Percentiles rank a stretch among this genome's conserved stretches.
phyloP scores from a whole-genome alignment of 371 early-diverging fungal genomes.

The Mortierella sp. region DNA sequence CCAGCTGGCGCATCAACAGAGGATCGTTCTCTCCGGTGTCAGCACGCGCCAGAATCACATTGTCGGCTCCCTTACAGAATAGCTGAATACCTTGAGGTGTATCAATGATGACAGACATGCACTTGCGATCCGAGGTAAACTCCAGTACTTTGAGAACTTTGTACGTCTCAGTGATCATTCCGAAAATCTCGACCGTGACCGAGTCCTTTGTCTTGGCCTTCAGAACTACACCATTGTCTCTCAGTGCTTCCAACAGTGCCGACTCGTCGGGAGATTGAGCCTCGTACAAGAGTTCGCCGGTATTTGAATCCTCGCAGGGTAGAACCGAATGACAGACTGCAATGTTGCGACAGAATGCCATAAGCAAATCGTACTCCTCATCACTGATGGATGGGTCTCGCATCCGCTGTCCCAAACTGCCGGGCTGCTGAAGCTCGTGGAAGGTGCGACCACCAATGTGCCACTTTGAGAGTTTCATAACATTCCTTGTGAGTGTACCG shows the following conservation, averaged over 20 bases:
- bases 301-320: conserved; percentile 56
- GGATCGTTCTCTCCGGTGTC: conserved; percentile 59
- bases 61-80: conserved; percentile 79
- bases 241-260: conserved; percentile 71
- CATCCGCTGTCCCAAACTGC: conserved; percentile 47
- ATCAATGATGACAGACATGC: conserved; percentile 67
- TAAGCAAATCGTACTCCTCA: conserved; percentile 53
- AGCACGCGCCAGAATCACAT: conserved; percentile 58
- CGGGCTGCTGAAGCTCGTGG: conserved; percentile 53
- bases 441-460: conserved; percentile 52
- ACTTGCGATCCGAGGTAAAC: conserved; percentile 64
- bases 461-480: conserved; percentile 77
- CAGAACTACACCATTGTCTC: conserved; percentile 52
- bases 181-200: conserved; percentile 61
- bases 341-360: conserved; percentile 71
- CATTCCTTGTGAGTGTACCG: conserved; percentile 85
- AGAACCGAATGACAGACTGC: conserved; percentile 87
- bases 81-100: conserved; percentile 58
- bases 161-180: conserved; percentile 53
- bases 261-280: conserved; percentile 88
- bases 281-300: conserved; percentile 68
- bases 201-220: conserved; percentile 57
- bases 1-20: conserved; percentile 42
- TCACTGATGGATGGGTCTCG: conserved; percentile 51
- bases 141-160: conserved; percentile 61